Base-by-base conservation (phyloP, 2,329 filamentous ascomycete genomes). In the Chaetoscypha palmicola region DNA sequence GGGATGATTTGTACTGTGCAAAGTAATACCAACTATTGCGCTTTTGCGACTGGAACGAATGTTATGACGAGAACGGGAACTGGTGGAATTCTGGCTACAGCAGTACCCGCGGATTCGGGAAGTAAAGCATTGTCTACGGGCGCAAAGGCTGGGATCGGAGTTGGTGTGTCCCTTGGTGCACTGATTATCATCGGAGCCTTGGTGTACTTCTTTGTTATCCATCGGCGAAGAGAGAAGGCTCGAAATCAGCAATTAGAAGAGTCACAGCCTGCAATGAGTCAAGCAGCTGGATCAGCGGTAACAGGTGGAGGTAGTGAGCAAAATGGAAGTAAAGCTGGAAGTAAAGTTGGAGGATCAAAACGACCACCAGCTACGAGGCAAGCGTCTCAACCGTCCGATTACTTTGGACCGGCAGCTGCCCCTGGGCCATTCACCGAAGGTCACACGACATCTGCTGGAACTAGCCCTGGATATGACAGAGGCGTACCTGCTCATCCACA, bases 101-200 rank as follows among this genome's bases (percentile, higher is more conserved):
- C 58, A 1, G 52, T 62, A 2, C 47, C 51, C 4, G 40, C 50
- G 10, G 28, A 39, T 10, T 43, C 41, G 12, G 7, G 4, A 32
- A 35, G 20, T 20, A 43, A 40, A 2, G 58, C 58, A 2, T 57
- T 77, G 4, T 71, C 71, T 1, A 58, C 66, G 1, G 74, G 71
- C 1, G 75, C 73, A 2, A 76, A 72, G 53, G 74, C 72, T 0
- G 77, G 77, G 2, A 72, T 81, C n/a, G 75, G 70, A 4, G 65
- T 73, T 1, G 77, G 74, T 14, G 68, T 73, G 3, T 66, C 71
- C 1, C 57, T 73, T 0, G 71, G 63, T 21, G 66, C 63, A 1
- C 62, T 66, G 3, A 34, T 68, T 4, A 31, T 74, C 11, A 61
- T 74, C 28, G 72, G 66, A 3, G 55, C 55, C 2, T 48, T 68